A percentile compares a stretch with the other conserved stretches of the same genome.
These are phyloP conservation scores for Porcisia hertigi DNA, from an alignment of 208 protist species.

Conservation along the genomic window DNA sequence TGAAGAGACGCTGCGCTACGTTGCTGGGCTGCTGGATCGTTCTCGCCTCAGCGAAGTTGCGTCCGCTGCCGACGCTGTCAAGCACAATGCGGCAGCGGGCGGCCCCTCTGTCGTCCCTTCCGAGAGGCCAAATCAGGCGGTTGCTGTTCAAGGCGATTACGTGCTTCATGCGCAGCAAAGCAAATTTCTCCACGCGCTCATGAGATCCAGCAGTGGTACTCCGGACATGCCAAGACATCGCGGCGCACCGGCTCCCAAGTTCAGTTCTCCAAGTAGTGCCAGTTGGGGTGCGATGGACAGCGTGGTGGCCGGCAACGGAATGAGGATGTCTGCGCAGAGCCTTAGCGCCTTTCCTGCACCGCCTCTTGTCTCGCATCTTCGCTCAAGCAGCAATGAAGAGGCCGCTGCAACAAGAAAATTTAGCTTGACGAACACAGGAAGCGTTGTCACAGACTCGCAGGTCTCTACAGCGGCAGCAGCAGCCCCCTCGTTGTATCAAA, in stretches of 20 bases:
- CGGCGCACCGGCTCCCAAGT: background rate
- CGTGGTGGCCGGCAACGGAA: background rate
- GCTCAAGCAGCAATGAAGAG: background rate
- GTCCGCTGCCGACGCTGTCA: constrained; percentile 6
- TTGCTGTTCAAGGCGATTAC: constrained; percentile 2
- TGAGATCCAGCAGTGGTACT: background rate
- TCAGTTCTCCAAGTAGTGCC: background rate
- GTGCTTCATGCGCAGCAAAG: constrained; percentile 6
- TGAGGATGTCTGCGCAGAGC: background rate
- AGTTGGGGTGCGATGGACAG: background rate
- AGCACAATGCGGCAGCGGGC: background rate
- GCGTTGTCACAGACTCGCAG: background rate
- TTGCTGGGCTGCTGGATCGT: constrained; percentile 9
- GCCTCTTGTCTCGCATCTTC: background rate
- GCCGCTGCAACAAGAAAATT: background rate
- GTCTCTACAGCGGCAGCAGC: background rate
- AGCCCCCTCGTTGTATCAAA: constrained; percentile 6
- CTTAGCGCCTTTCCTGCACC: background rate
- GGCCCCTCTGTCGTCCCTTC: background rate
- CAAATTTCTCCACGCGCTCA: background rate
- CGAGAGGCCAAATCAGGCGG: background rate
- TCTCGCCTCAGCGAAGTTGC: constrained; percentile 13
- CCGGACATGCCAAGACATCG: background rate
- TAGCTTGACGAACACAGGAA: background rate
- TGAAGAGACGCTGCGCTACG: constrained; percentile 16